Evolutionary conservation across 2,329 filamentous ascomycete genomes (phyloP).

Genomic region (Xylaria sp.): DNA sequence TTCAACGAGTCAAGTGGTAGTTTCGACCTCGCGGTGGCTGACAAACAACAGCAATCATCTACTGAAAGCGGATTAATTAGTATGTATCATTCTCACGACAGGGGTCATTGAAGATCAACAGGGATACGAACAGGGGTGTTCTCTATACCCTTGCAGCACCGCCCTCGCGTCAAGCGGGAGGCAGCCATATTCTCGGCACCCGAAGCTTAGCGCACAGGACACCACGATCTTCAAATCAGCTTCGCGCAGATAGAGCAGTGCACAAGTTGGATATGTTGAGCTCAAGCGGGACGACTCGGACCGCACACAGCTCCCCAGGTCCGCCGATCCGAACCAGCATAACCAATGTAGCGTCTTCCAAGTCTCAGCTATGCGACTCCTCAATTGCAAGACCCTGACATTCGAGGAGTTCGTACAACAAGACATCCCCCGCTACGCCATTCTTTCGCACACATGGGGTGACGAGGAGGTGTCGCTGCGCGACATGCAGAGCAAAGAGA

Average conservation of each 20-base stretch:
- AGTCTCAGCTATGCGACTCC: constrained; percentile 37
- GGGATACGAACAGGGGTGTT: too few species aligned
- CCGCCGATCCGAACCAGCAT: background rate
- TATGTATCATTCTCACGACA: too few species aligned
- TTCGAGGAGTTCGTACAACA: constrained; percentile 41
- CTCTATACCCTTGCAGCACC: too few species aligned
- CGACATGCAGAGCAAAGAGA: constrained; percentile 31
- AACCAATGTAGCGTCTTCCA: background rate
- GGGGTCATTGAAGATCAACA: too few species aligned
- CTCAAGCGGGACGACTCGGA: background rate
- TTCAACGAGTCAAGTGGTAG: too few species aligned
- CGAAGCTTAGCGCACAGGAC: background rate
- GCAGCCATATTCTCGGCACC: too few species aligned
- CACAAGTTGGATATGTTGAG: background rate
- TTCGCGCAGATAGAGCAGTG: background rate
- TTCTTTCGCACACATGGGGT: constrained; percentile 43
- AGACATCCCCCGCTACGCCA: constrained; percentile 40
- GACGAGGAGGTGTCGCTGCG: constrained; percentile 35
- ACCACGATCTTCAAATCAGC: background rate
- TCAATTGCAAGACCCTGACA: constrained; percentile 36
- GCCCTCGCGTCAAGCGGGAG: too few species aligned
- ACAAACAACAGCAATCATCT: too few species aligned
- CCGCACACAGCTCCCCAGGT: background rate
- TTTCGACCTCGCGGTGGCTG: too few species aligned
- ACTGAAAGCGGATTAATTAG: too few species aligned